These are phyloP conservation scores for Lachancea cidri DNA, from an alignment of 805 yeast genomes.

Conservation along the genomic window DNA sequence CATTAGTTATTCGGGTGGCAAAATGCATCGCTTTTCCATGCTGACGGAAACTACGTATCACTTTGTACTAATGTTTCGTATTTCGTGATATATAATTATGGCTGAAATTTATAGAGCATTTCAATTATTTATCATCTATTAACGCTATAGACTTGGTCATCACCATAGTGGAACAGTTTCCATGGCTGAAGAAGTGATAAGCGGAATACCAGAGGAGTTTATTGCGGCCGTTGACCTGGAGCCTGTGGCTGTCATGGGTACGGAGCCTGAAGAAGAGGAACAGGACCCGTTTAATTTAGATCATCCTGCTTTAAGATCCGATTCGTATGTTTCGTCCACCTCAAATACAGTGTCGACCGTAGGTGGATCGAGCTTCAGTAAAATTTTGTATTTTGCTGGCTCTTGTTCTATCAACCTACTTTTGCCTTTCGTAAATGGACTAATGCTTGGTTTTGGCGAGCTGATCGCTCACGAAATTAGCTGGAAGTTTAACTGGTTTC, in stretches of 20 bases:
- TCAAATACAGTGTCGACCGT: not conserved
- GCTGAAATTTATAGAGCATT: no score
- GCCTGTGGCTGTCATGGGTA: conserved; percentile 5
- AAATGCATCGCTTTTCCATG: conserved; percentile 2
- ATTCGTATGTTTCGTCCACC: not conserved
- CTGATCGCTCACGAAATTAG: conserved; percentile 90
- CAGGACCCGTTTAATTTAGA: conserved; percentile 1
- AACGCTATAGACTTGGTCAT: no score
- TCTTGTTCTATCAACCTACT: conserved; percentile 69
- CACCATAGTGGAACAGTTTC: no score
- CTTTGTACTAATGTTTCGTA: not conserved
- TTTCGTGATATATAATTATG: no score
- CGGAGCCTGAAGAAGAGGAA: conserved; percentile 6
- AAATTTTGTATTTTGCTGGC: conserved; percentile 15
- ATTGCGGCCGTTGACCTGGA: conserved; percentile 11
- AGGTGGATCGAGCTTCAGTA: conserved; percentile 3
- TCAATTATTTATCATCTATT: no score
- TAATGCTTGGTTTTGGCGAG: conserved; percentile 96
- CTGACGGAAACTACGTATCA: not conserved
- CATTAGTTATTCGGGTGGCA: conserved; percentile 6
- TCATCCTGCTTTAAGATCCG: not conserved
- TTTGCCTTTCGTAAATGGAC: conserved; percentile 85
- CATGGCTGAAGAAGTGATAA: conserved; percentile 12
- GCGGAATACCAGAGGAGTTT: conserved; percentile 13
- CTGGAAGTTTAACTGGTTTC: conserved; percentile 63